Conservation (phyloP, 495 filamentous ascomycete species). For the Halenospora varia region DNA sequence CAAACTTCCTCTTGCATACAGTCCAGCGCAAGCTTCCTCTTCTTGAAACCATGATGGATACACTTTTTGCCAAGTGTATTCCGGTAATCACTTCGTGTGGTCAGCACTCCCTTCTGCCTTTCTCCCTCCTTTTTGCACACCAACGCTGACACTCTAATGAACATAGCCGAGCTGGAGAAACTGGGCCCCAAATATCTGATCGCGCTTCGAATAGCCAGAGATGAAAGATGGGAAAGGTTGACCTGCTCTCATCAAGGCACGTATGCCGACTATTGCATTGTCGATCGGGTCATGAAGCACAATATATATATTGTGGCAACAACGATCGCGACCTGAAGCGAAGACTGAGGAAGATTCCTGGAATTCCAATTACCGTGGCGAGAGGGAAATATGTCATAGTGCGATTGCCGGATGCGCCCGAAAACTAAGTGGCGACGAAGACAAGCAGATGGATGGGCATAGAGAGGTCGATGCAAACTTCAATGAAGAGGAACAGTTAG, state of each 20-base stretch:
- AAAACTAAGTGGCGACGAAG: too few relatives aligned
- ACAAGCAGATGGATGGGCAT: too few relatives aligned
- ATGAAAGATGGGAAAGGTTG: conserved; percentile 81
- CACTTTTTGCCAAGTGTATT: conserved; percentile 60
- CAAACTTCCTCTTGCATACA: conserved; percentile 91
- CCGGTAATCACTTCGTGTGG: conserved; percentile 72
- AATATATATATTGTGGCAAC: conserved; percentile 86
- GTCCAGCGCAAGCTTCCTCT: conserved; percentile 88
- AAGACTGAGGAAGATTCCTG: too few relatives aligned
- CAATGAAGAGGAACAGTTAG: too few relatives aligned
- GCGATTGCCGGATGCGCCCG: too few relatives aligned
- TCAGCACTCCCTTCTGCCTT: too few relatives aligned
- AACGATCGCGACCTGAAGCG: conserved; percentile 84
- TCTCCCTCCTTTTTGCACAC: too few relatives aligned
- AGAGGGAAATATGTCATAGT: too few relatives aligned
- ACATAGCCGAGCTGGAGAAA: conserved; percentile 87
- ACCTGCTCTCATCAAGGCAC: conserved; percentile 85
- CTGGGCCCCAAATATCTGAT: conserved; percentile 86
- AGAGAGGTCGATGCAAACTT: too few relatives aligned
- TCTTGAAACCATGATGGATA: conserved; percentile 84
- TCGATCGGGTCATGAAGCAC: conserved; percentile 74
- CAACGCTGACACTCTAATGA: too few relatives aligned
- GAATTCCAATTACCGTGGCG: too few relatives aligned
- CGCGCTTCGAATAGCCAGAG: conserved; percentile 84
- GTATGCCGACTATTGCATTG: conserved; percentile 95